Evolutionary conservation across 2,329 filamentous ascomycete species (phyloP).

Genomic region (Colletotrichum graminicola): DNA sequence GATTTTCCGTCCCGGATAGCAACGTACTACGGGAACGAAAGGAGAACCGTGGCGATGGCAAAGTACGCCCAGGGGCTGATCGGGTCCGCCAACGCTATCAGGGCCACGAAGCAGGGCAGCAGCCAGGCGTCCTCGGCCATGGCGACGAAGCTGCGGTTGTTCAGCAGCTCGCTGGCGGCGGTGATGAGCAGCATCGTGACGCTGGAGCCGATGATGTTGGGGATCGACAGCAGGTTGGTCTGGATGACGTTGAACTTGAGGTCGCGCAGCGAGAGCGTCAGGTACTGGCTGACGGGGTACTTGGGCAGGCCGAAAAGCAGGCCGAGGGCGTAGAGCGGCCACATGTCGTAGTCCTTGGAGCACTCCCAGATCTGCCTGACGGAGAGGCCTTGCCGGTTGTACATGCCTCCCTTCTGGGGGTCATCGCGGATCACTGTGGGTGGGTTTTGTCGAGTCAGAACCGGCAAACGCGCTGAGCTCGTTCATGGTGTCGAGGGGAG

Average conservation of each 20-base stretch:
- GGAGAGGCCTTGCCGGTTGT: constrained; percentile 68
- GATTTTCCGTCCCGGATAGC: no score
- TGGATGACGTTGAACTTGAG: constrained; percentile 57
- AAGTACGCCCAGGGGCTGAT: constrained; percentile 62
- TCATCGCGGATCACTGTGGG: constrained; percentile 62
- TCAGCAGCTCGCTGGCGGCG: constrained; percentile 62
- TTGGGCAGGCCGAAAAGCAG: constrained; percentile 54
- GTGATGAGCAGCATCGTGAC: constrained; percentile 63
- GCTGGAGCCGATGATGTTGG: constrained; percentile 65
- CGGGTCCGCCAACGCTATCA: constrained; percentile 56
- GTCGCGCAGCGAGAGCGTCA: constrained; percentile 46
- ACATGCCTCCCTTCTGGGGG: constrained; percentile 67
- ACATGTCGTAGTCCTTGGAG: constrained; percentile 68
- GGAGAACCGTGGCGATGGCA: constrained; percentile 60
- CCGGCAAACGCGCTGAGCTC: fast-evolving
- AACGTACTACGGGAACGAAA: constrained; percentile 63
- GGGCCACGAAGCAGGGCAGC: constrained; percentile 64
- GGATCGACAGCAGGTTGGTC: constrained; percentile 54
- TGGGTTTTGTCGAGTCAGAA: not conserved
- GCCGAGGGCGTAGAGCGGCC: constrained; percentile 64
- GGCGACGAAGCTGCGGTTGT: constrained; percentile 62
- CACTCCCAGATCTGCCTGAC: constrained; percentile 60
- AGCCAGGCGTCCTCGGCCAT: constrained; percentile 66
- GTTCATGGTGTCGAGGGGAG: no score
- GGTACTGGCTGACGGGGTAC: constrained; percentile 45